phyloP scores from a whole-genome alignment of 495 filamentous ascomycete species.

The Venustampulla echinocandica region DNA sequence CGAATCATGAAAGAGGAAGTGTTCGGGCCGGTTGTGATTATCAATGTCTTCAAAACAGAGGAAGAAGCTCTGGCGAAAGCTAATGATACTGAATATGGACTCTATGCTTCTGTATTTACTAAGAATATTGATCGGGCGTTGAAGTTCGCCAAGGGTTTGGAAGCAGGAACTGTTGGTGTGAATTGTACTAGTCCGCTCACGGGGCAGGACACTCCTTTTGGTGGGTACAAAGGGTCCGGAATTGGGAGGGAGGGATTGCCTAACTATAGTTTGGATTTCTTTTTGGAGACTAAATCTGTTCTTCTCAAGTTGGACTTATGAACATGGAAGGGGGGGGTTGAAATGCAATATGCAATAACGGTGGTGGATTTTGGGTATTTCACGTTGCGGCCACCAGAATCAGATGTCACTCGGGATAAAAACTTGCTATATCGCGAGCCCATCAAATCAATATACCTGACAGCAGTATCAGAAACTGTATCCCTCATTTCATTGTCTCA shows the following conservation, averaged over 20 bases:
- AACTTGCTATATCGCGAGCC: too few relatives aligned
- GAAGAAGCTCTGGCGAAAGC: constrained; percentile 67
- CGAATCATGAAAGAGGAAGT: constrained; percentile 45
- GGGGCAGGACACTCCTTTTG: constrained; percentile 7
- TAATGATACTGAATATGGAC: constrained; percentile 72
- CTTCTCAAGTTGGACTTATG: background rate
- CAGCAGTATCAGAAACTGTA: too few relatives aligned
- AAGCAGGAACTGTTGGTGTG: constrained; percentile 78
- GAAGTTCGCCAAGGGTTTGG: constrained; percentile 59
- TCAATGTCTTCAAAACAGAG: constrained; percentile 44
- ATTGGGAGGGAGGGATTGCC: constrained; percentile 3
- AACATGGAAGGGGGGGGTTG: too few relatives aligned
- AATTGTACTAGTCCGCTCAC: constrained; percentile 38
- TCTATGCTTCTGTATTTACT: constrained; percentile 77
- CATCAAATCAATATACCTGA: too few relatives aligned
- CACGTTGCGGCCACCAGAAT: too few relatives aligned
- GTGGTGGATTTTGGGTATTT: too few relatives aligned
- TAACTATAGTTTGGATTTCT: background rate
- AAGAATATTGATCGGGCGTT: constrained; percentile 65
- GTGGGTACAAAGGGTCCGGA: constrained; percentile 8
- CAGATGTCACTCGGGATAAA: too few relatives aligned
- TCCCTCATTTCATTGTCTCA: too few relatives aligned
- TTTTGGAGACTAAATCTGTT: constrained; percentile 1
- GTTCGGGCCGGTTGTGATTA: constrained; percentile 44
- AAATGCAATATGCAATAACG: too few relatives aligned